These are phyloP conservation scores for Colletotrichum navitas DNA, from an alignment of 2,329 filamentous ascomycete genomes.

Conservation along the genomic window DNA sequence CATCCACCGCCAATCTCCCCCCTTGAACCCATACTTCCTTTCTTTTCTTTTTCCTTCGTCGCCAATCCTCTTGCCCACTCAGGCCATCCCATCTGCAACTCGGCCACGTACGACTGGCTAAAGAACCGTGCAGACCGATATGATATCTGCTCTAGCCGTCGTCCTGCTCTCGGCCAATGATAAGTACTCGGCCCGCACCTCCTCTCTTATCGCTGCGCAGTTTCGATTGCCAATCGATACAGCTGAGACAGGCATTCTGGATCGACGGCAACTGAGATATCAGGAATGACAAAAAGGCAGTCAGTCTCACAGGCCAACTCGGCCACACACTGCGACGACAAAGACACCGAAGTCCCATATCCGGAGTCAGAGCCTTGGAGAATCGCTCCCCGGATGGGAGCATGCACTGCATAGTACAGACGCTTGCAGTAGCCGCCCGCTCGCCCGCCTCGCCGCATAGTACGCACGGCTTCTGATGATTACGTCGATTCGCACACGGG, in stretches of 20 bases:
- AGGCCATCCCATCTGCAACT: slow-evolving; percentile 3
- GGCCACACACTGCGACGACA: slow-evolving; percentile 12
- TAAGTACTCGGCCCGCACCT: background rate
- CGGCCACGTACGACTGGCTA: slow-evolving; percentile 12
- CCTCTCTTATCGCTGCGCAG: slow-evolving; percentile 2
- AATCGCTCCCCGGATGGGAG: background rate
- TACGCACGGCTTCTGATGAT: background rate
- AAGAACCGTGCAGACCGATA: background rate
- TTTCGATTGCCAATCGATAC: slow-evolving; percentile 33
- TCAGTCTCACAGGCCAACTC: slow-evolving; percentile 14
- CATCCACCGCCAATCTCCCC: slow-evolving; percentile 24
- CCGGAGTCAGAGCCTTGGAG: background rate
- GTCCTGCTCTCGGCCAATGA: slow-evolving; percentile 6
- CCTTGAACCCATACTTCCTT: slow-evolving; percentile 28
- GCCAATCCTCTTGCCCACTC: slow-evolving; percentile 13
- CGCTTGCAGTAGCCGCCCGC: slow-evolving; percentile 30
- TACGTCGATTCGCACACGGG: slow-evolving; percentile 21
- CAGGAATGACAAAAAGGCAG: slow-evolving; percentile 20
- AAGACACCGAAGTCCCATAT: slow-evolving; percentile 6
- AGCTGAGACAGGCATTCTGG: slow-evolving; percentile 38
- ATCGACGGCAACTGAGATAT: slow-evolving; percentile 33
- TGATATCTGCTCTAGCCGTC: background rate
- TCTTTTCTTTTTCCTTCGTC: slow-evolving; percentile 15
- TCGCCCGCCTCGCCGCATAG: slow-evolving; percentile 24
- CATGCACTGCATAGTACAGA: background rate